Base-by-base conservation (phyloP, 2,329 filamentous ascomycete species). In the Xylaria sp. region DNA sequence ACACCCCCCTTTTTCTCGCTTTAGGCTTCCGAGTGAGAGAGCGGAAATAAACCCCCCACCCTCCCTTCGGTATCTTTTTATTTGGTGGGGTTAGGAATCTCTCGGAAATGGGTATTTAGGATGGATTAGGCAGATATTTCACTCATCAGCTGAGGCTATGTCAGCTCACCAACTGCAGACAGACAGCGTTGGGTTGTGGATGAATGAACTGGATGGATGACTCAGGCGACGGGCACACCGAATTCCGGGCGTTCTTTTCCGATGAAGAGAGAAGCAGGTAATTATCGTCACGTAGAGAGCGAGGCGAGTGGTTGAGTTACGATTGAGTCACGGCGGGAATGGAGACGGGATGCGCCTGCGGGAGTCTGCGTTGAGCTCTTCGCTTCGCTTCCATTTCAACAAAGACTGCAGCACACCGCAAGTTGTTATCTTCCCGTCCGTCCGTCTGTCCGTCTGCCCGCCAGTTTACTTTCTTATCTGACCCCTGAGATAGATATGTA, bases 61-160 rank as follows among this genome's bases (percentile, higher is more conserved):
- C 23, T 30, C 4, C 23, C 23, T 30, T 30, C 5, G 23, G 23
- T 30, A 6, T 50, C n/a, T n/a, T 54, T 52, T 6, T 39, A 58
- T 50, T 59, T 52, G 42, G 46, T 34, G 50, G 52, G 35, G 42
- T 37, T 37, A 35, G 46, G n/a, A 5, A 48, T 13, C 10, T 13
- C 46, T 49, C 5, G 23, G 23, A 47, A 23, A 23, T 34, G 7
- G 2, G 49, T 11, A n/a, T 8, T 46, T 51, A 13, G 16, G 23
- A 35, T 4, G n/a, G 54, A 53, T 57, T 19, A 59, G 52, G 59
- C 53, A 61, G 37, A 42, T 30, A 30, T 30, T 30, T 30, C 37
- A 42, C 9, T 55, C 57, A 59, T 59, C 59, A 62, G 59, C 59
- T 58, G 59, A 61, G 59, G 57, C 62, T 47, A 57, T 56, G 62